phyloP scores from a whole-genome alignment of 106 monocot genomes.

The Ottelia alismoides region DNA sequence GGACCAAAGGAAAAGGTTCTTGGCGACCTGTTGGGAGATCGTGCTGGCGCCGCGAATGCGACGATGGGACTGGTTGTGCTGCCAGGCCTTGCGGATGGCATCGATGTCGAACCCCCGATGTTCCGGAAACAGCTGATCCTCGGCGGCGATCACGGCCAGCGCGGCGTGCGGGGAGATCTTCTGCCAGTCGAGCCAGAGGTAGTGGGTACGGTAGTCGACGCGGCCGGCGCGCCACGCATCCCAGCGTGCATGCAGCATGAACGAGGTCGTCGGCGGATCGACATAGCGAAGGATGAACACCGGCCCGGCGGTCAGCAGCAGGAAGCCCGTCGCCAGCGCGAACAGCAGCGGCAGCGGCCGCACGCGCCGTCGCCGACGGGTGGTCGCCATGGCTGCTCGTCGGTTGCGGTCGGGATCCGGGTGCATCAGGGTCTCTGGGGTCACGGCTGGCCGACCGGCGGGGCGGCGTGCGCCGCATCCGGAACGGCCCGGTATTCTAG shows the following conservation, averaged over 20 bases:
- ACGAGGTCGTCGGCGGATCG: not conserved
- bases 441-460: too few species aligned
- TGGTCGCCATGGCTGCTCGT: not conserved
- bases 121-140: not conserved
- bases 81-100: not conserved
- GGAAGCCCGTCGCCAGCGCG: not conserved
- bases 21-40: not conserved
- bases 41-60: not conserved
- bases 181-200: not conserved
- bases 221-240: not conserved
- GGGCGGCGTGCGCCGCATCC: too few species aligned
- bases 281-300: not conserved
- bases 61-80: not conserved
- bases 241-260: not conserved
- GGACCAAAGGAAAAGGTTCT: not conserved
- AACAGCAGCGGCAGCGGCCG: not conserved
- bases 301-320: not conserved
- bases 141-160: not conserved
- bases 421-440: not conserved
- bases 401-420: not conserved
- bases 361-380: too few species aligned
- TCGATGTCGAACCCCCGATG: not conserved
- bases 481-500: too few species aligned
- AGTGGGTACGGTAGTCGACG: not conserved
- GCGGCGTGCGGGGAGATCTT: not conserved